phyloP scores from a whole-genome alignment of 345 rosid species.

The Sapria himalayana region DNA sequence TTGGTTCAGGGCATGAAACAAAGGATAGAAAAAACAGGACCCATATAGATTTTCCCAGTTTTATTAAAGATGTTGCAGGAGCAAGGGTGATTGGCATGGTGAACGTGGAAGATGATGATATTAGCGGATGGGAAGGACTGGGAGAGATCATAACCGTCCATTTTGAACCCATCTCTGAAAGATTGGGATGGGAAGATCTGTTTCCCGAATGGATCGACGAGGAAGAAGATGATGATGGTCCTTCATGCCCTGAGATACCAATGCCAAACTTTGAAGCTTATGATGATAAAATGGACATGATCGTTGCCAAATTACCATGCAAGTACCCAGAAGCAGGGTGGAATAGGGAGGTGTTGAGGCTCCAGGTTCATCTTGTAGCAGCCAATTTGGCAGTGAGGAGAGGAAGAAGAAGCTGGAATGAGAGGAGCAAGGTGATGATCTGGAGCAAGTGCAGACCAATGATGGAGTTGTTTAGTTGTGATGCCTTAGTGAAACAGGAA shows the following conservation, averaged over 20 bases:
- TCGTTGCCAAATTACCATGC: slow-evolving; percentile 70
- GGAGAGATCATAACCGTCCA: slow-evolving; percentile 32
- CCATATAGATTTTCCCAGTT: slow-evolving; percentile 39
- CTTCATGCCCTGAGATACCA: slow-evolving; percentile 66
- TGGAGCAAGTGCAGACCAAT: slow-evolving; percentile 79
- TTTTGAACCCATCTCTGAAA: slow-evolving; percentile 37
- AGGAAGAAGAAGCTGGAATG: slow-evolving; percentile 31
- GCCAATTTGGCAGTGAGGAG: slow-evolving; percentile 47
- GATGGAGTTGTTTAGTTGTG: slow-evolving; percentile 70
- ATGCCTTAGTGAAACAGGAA: slow-evolving; percentile 51
- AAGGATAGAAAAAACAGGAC: slow-evolving; percentile 13
- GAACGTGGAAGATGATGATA: slow-evolving; percentile 53
- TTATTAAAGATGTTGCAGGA: slow-evolving; percentile 24
- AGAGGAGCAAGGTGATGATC: slow-evolving; percentile 50
- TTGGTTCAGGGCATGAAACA: slow-evolving; percentile 2
- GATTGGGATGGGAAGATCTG: slow-evolving; percentile 49
- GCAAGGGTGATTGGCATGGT: slow-evolving; percentile 51
- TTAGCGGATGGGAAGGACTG: slow-evolving; percentile 27
- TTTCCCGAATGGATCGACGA: slow-evolving; percentile 98
- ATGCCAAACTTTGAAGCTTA: slow-evolving; percentile 40
- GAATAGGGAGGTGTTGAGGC: slow-evolving; percentile 64
- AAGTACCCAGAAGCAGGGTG: slow-evolving; percentile 58
- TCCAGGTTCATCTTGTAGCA: slow-evolving; percentile 52
- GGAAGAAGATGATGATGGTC: slow-evolving; percentile 57
- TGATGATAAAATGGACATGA: slow-evolving; percentile 36